Base-by-base conservation (phyloP, 2,329 filamentous ascomycete species). In the Metarhizium humberi region DNA sequence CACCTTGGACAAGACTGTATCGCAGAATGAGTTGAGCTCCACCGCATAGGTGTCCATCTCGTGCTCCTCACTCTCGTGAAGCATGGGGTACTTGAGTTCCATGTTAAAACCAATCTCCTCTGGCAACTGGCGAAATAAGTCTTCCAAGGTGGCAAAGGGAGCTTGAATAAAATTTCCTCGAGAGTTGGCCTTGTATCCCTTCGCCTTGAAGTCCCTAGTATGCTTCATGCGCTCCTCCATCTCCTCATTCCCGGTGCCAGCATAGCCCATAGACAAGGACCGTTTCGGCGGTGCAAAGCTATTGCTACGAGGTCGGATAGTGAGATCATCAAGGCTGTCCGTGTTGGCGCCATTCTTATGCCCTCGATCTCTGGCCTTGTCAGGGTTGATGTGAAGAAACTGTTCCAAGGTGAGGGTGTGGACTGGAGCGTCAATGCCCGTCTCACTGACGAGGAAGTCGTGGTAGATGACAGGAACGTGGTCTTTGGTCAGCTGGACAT, bases 31-130 rank as follows among this genome's bases (percentile, higher is more conserved):
- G 72, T 97, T 97, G 62, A 97, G 81, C 73, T 99, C 94, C 50
- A 97, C 89, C 0, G 90, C 92, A 66, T 96, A 96, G 3, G 89
- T 88, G 68, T 96, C 92, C 91, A 97, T 96, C 63, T 95, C 90
- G 61, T 96, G 88, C 69, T 95, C 89, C 70, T 96, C 90, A 56
- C 85, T 90, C 76, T 99, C 95, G 68, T 92, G 87, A 46, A 99
- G 82, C 92, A 97, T 97, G 5, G 94, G 94, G 68, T 99, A 99
- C 73, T 99, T 97, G 81, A 99, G 88, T 75, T 99, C 94, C 62
- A 99, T 95, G 71, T 99, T 97, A 79, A 99, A 99, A 14, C 94
- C 92, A 25, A 95, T 88, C 14, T 82, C 78, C 59, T 87, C 81
- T 0, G 91, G 90, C 0, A 99, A 75, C 66, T 92, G 86, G 64